Evolutionary conservation across 2,329 filamentous ascomycete species (phyloP).

Genomic region (Fusarium globosum): DNA sequence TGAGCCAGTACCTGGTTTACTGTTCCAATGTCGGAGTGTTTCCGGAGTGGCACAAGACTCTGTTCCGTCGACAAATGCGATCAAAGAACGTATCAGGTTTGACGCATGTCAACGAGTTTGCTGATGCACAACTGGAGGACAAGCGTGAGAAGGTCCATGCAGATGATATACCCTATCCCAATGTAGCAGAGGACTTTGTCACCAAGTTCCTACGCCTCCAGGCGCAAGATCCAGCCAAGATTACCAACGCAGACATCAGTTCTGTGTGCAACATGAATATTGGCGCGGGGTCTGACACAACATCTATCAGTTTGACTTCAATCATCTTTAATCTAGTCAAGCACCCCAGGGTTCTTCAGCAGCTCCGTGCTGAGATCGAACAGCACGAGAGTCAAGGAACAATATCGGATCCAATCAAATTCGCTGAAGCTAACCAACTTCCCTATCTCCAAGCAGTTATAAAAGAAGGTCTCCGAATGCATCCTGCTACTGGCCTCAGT

Average conservation of each 20-base stretch:
- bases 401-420: not conserved
- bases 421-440: not conserved
- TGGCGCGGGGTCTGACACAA: not conserved
- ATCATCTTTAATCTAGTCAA: not conserved
- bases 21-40: not conserved
- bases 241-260: not conserved
- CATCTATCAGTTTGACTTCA: not conserved
- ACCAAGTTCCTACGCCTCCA: not conserved
- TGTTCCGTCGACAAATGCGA: not conserved
- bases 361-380: fast-evolving
- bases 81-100: not conserved
- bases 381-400: not conserved
- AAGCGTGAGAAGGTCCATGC: not conserved
- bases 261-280: not conserved
- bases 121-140: fast-evolving
- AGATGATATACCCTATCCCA: fast-evolving
- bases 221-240: fast-evolving
- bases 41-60: not conserved
- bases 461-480: not conserved
- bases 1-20: not conserved
- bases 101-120: fast-evolving
- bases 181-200: not conserved
- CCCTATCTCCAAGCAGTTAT: not conserved
- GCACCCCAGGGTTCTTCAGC: not conserved
- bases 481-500: not conserved